Evolutionary conservation across 2,329 filamentous ascomycete species (phyloP), one percentile per base, ranked within the genome.

Genomic region (Penicillium paneum): DNA sequence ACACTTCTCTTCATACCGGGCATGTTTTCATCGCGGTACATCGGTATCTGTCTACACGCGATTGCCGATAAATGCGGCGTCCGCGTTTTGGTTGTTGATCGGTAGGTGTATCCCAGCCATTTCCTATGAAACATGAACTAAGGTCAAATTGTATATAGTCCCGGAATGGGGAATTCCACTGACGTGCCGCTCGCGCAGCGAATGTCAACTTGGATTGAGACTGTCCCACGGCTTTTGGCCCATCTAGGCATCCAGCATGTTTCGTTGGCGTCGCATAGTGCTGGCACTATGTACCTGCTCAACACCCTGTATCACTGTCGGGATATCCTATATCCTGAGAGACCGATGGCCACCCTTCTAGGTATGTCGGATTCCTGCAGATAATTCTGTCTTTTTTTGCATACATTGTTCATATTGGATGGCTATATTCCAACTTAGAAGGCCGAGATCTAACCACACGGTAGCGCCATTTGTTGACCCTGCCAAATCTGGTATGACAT

Each of bases 151-250:
- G 3, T 12, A 24, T 13, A 15, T 26, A 77, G 77, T 57, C 74
- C 76, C 13, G 75, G 71, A n/a, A 71, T 78, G 53, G 77, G 78
- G 2, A 74, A 71, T 49, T 77, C 76, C 17, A 75, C 74, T 1
- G 58, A 64, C 1, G 74, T 78, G 0, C 49, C 65, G 2, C 52
- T 76, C 5, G 52, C 66, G 8, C 51, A 69, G 26, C 68, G 77
- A n/a, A 64, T 78, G 13, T 42, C 62, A 1, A 61, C 69, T 24
- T 79, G 73, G 69, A 62, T 78, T 19, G 75, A 78, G 59, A 72
- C 66, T 1, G 69, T 78, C 3, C 74, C 75, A 24, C 60, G 57
- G 12, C 67, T 79, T 1, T 65, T 79, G 12, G 28, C 63, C 6
- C 59, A 66, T 42, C 63, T 79, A 17, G 48, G 62, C 5, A 70